Percentiles rank a stretch among this genome's conserved stretches.
Conservation (phyloP, 495 filamentous ascomycete genomes). For the Rusavskia elegans region DNA sequence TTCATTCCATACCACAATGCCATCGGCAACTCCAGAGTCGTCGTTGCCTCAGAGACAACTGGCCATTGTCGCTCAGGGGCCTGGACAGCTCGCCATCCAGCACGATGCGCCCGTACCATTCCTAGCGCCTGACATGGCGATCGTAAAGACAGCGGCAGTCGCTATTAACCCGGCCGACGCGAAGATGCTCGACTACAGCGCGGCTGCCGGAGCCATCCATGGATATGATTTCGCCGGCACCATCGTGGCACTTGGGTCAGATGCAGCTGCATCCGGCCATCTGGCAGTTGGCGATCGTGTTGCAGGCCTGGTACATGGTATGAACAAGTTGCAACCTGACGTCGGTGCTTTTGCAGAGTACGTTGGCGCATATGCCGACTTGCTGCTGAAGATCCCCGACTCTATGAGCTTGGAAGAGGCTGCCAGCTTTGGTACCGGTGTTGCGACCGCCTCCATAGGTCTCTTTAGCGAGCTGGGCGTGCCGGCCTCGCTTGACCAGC, state of each 20-base stretch:
- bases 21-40: too few species aligned
- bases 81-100: not conserved
- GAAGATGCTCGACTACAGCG: constrained; percentile 21
- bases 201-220: constrained; percentile 14
- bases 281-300: not conserved
- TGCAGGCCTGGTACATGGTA: too few species aligned
- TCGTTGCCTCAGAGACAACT: too few species aligned
- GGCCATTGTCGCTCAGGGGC: too few species aligned
- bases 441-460: constrained; percentile 14
- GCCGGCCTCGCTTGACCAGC: not conserved
- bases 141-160: constrained; percentile 19
- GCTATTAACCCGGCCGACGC: constrained; percentile 27
- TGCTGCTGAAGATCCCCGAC: constrained; percentile 15
- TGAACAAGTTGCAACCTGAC: not conserved
- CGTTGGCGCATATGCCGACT: constrained; percentile 12
- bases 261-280: not conserved
- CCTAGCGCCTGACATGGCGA: not conserved
- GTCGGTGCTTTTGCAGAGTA: constrained; percentile 25
- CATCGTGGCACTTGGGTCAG: constrained; percentile 19
- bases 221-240: constrained; percentile 27
- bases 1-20: too few species aligned
- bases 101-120: constrained; percentile 8
- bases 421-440: constrained; percentile 11
- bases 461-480: constrained; percentile 13
- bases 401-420: constrained; percentile 12